phyloP scores from a whole-genome alignment of 192 early-diverging fungal genomes.

The Piromyces finnis region DNA sequence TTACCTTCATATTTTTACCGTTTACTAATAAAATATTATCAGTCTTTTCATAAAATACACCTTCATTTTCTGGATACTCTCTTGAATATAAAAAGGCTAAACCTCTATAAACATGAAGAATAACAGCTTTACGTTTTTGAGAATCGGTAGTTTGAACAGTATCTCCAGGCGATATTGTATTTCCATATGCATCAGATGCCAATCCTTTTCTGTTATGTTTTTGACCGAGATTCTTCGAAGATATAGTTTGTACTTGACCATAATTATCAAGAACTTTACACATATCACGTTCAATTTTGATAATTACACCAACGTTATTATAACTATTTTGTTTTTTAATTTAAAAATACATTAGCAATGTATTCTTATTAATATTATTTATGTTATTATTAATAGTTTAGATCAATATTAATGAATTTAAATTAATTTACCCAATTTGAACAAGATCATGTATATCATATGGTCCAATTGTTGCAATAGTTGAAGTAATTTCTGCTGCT shows the following conservation, averaged over 20 bases:
- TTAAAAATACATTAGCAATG: too few species aligned
- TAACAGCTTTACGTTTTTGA: constrained; percentile 24
- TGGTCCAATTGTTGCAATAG: constrained; percentile 25
- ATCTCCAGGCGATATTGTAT: constrained; percentile 41
- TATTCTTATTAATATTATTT: neutral
- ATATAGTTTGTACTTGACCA: constrained; percentile 2
- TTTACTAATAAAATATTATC: constrained; percentile 23
- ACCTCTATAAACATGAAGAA: constrained; percentile 66
- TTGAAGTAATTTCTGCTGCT: constrained; percentile 46
- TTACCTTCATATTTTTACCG: constrained; percentile 1
- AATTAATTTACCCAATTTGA: constrained; percentile 39
- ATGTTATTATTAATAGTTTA: neutral
- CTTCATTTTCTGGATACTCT: constrained; percentile 51
- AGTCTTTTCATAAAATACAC: constrained; percentile 55
- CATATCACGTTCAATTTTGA: constrained; percentile 55
- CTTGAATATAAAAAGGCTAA: constrained; percentile 64
- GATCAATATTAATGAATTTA: neutral
- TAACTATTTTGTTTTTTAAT: constrained; percentile 13
- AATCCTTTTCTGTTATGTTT: constrained; percentile 14
- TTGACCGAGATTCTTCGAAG: constrained; percentile 12
- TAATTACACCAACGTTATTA: constrained; percentile 58
- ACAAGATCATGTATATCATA: constrained; percentile 84
- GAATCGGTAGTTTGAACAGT: constrained; percentile 43
- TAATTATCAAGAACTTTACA: constrained; percentile 63
- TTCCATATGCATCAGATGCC: constrained; percentile 23